Evolutionary conservation across 495 filamentous ascomycete species (phyloP).

Genomic region (Darksidea phi): DNA sequence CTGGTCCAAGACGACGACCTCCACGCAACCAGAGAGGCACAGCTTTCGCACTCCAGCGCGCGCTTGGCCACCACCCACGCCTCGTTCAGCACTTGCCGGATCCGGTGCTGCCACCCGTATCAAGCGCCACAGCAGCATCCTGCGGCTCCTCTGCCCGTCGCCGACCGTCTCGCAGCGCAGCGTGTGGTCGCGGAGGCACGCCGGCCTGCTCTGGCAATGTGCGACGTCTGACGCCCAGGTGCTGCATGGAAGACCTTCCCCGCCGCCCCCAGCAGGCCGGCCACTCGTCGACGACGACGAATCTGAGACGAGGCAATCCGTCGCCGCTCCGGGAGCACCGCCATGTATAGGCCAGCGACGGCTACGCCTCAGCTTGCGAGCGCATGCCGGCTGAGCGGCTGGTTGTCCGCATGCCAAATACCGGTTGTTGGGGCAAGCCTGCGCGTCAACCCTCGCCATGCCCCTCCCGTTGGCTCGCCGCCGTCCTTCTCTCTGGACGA

Average conservation of each 20-base stretch:
- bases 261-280: too few relatives aligned
- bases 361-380: slow-evolving; percentile 3
- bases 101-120: neutral
- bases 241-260: too few relatives aligned
- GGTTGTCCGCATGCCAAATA: slow-evolving; percentile 12
- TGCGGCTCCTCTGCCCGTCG: neutral
- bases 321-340: neutral
- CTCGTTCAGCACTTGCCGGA: neutral
- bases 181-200: neutral
- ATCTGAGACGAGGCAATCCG: too few relatives aligned
- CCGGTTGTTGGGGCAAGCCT: neutral
- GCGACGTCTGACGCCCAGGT: neutral
- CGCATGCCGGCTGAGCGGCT: neutral
- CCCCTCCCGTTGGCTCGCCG: too few relatives aligned
- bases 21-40: slow-evolving; percentile 9
- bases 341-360: neutral
- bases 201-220: neutral
- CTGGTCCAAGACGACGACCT: neutral
- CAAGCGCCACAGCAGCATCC: neutral
- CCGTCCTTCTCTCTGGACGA: too few relatives aligned
- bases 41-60: neutral
- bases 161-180: neutral
- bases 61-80: neutral
- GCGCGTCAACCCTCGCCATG: too few relatives aligned
- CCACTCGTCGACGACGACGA: too few relatives aligned